phyloP scores from a whole-genome alignment of 306 rosid genomes.

The Cajanus cajan region DNA sequence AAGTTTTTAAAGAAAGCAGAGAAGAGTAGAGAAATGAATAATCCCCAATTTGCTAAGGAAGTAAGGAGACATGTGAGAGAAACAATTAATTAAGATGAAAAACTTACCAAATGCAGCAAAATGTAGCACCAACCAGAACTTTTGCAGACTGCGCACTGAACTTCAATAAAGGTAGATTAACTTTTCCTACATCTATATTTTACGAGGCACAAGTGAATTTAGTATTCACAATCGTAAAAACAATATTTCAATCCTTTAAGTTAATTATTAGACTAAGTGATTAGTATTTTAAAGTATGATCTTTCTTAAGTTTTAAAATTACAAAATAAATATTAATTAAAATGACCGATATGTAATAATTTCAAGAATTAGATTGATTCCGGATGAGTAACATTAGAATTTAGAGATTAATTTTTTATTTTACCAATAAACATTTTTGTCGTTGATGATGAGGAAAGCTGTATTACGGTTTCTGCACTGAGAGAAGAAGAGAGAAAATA shows the following conservation, averaged over 20 bases:
- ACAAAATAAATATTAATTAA: background rate
- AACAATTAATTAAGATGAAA: background rate
- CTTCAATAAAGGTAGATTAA: slow-evolving; percentile 31
- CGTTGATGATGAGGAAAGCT: background rate
- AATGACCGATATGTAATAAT: background rate
- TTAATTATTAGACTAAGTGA: background rate
- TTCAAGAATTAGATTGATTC: background rate
- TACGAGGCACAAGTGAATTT: background rate
- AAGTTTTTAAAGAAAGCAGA: background rate
- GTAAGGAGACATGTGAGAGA: background rate
- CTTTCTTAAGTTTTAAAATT: background rate
- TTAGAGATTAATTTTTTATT: background rate
- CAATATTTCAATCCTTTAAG: background rate
- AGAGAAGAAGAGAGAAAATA: background rate
- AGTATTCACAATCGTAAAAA: background rate
- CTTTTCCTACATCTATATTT: slow-evolving; percentile 27
- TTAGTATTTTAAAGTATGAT: background rate
- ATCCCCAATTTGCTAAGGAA: slow-evolving; percentile 18
- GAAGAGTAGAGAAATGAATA: slow-evolving; percentile 8
- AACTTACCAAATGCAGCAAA: slow-evolving; percentile 29
- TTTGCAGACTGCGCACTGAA: slow-evolving; percentile 18
- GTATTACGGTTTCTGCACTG: slow-evolving; percentile 24
- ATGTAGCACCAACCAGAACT: slow-evolving; percentile 25
- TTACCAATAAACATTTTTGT: slow-evolving; percentile 4
- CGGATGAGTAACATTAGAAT: background rate